These are phyloP conservation scores for Fusarium anthophilum DNA, from an alignment of 2,329 filamentous ascomycete genomes.

Conservation along the genomic window DNA sequence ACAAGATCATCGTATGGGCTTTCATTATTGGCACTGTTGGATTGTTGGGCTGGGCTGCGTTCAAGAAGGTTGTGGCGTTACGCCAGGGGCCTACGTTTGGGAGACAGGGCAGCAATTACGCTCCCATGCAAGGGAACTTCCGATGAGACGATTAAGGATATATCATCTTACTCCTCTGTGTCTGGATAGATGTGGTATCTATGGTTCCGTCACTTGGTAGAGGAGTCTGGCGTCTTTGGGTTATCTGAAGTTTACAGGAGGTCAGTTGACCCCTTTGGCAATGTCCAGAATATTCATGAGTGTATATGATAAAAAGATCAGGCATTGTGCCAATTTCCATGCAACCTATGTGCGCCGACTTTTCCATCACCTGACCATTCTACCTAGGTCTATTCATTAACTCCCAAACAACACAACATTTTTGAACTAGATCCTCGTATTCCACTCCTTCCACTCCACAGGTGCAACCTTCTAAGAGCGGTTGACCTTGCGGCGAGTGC, in stretches of 20 bases:
- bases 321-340: conserved; percentile 40
- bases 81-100: conserved; percentile 46
- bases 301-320: conserved; percentile 23
- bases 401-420: conserved; percentile 28
- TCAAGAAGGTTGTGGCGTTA: conserved; percentile 59
- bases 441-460: conserved; percentile 23
- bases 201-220: background rate
- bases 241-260: conserved; percentile 6
- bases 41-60: conserved; percentile 67
- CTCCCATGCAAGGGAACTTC: conserved; percentile 41
- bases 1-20: conserved; percentile 72
- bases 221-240: conserved; percentile 23
- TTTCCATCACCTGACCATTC: conserved; percentile 32
- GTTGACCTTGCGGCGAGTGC: conserved; percentile 71
- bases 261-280: conserved; percentile 10
- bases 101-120: conserved; percentile 44
- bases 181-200: background rate
- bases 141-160: conserved; percentile 11
- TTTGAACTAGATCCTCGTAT: conserved; percentile 10
- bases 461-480: conserved; percentile 43
- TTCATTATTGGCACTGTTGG: conserved; percentile 69
- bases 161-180: background rate
- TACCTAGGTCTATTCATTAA: conserved; percentile 36
- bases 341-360: conserved; percentile 42
- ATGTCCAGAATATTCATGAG: background rate